Evolutionary conservation across 768 basidiomycete genomes (phyloP).

Genomic region (Auricularia sp.): DNA sequence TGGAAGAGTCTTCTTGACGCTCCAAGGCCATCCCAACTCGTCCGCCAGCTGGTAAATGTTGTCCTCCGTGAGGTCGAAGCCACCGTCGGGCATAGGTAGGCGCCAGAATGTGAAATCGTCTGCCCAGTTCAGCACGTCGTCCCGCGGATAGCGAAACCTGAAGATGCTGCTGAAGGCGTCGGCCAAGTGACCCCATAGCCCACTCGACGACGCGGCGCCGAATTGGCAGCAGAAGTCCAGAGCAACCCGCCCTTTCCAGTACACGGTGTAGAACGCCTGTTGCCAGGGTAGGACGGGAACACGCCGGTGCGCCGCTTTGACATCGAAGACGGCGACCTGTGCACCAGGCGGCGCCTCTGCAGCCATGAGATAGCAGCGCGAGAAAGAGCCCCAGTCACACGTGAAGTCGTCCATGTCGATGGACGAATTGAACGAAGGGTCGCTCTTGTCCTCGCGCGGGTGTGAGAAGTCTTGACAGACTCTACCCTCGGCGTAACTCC

Average conservation of each 20-base stretch:
- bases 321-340: slow-evolving; percentile 28
- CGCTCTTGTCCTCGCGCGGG: slow-evolving; percentile 13
- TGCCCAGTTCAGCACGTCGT: slow-evolving; percentile 25
- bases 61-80: background rate
- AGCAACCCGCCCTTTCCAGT: slow-evolving; percentile 15
- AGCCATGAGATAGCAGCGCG: slow-evolving; percentile 14
- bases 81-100: background rate
- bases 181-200: slow-evolving; percentile 23
- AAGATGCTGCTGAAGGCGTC: slow-evolving; percentile 24
- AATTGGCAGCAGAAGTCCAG: slow-evolving; percentile 26
- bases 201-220: slow-evolving; percentile 19
- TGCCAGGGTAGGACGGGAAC: slow-evolving; percentile 23
- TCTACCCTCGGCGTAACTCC: background rate
- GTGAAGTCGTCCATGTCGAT: slow-evolving; percentile 24
- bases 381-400: slow-evolving; percentile 30
- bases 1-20: slow-evolving; percentile 18
- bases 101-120: slow-evolving; percentile 26
- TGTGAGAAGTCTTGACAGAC: slow-evolving; percentile 25
- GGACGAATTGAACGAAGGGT: slow-evolving; percentile 20
- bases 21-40: slow-evolving; percentile 27
- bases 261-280: slow-evolving; percentile 17
- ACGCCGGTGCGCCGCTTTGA: slow-evolving; percentile 13
- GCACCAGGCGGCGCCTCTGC: slow-evolving; percentile 23
- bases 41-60: slow-evolving; percentile 4
- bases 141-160: slow-evolving; percentile 4